phyloP scores from a whole-genome alignment of 164 flowering plant genomes.

The Piper longum region DNA sequence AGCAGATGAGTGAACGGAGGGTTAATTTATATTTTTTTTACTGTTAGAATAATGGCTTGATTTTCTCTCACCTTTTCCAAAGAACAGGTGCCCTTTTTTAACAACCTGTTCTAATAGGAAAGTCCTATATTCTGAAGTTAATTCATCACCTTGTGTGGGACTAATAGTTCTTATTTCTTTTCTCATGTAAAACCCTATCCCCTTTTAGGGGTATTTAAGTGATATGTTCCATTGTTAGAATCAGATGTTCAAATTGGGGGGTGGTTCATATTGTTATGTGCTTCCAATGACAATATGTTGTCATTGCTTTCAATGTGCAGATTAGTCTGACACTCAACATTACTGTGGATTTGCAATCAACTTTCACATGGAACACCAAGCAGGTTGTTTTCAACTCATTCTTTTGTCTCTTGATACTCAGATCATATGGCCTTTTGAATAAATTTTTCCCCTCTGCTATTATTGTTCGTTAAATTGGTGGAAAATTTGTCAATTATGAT shows the following conservation, averaged over 20 bases:
- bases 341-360: constrained; percentile 13
- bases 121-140: no score
- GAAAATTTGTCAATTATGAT: no score
- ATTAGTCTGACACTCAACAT: constrained; percentile 15
- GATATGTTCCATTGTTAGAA: neutral
- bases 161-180: neutral
- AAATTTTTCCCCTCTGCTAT: neutral
- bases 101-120: no score
- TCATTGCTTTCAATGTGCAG: constrained; percentile 6
- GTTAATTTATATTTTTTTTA: no score
- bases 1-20: no score
- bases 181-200: neutral
- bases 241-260: neutral
- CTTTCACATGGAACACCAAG: constrained; percentile 23
- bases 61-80: no score
- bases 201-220: neutral
- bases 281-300: neutral
- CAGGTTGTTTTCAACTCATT: constrained; percentile 9
- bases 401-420: neutral
- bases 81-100: no score
- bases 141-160: no score
- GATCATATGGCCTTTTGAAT: no score
- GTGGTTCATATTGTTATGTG: neutral
- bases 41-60: no score
- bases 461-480: no score